Conservation (phyloP, 805 yeast species). For the Candida pini region DNA sequence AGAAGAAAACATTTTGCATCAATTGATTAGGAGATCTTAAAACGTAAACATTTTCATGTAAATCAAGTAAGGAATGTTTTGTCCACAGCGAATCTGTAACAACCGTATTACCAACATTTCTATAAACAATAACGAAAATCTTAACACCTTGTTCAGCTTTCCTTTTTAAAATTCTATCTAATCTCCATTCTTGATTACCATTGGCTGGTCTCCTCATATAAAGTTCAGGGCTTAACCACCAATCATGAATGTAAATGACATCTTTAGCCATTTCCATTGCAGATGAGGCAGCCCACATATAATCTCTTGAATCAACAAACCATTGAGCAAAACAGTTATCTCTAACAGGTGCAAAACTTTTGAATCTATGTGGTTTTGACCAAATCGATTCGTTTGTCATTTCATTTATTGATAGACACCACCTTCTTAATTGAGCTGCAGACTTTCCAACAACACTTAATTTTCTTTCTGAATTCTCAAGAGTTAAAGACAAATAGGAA, state of each 20-base stretch:
- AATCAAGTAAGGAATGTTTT: conserved; percentile 81
- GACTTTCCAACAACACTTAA: conserved; percentile 67
- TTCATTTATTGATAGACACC: conserved; percentile 68
- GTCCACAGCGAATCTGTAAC: conserved; percentile 94
- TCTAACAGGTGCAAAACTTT: conserved; percentile 89
- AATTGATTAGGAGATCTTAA: conserved; percentile 94
- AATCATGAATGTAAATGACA: conserved; percentile 89
- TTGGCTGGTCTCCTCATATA: conserved; percentile 91
- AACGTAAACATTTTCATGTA: conserved; percentile 83
- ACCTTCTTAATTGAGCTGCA: conserved; percentile 54
- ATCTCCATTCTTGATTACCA: conserved; percentile 90
- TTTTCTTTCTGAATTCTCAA: conserved; percentile 76
- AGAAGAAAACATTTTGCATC: conserved; percentile 85
- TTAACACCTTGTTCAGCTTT: conserved; percentile 95
- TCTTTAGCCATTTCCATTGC: conserved; percentile 93
- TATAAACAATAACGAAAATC: conserved; percentile 82
- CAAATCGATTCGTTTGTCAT: conserved; percentile 70
- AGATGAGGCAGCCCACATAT: conserved; percentile 91
- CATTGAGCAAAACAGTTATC: conserved; percentile 85
- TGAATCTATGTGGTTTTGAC: conserved; percentile 72
- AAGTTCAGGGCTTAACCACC: conserved; percentile 97
- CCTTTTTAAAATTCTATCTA: conserved; percentile 80
- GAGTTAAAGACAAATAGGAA: conserved; percentile 48
- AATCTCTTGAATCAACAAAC: conserved; percentile 91
- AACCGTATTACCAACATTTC: conserved; percentile 91